Conservation (phyloP, 306 rosid genomes). For the Lathyrus tuberosus region DNA sequence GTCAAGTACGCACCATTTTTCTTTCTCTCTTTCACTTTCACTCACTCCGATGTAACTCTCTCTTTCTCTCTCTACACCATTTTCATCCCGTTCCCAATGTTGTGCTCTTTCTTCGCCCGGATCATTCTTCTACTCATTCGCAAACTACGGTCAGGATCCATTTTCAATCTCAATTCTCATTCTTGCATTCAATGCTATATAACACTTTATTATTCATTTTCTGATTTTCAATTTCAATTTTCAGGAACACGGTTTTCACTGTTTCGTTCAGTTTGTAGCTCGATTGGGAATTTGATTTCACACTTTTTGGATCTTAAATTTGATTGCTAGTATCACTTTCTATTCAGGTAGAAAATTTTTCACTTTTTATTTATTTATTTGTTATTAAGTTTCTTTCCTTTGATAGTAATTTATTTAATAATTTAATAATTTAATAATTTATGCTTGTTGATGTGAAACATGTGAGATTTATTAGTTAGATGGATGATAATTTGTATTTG, state of each 20-base stretch:
- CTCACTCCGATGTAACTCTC: constrained; percentile 5
- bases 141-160: constrained; percentile 53
- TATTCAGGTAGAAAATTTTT: constrained; percentile 42
- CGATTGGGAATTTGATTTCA: constrained; percentile 39
- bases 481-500: background rate
- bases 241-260: constrained; percentile 50
- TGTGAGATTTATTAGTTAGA: background rate
- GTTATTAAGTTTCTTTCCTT: background rate
- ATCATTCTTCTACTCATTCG: constrained; percentile 41
- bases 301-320: constrained; percentile 33
- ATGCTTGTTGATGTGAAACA: constrained; percentile 25
- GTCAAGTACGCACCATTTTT: background rate
- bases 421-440: background rate
- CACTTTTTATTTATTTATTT: background rate
- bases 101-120: constrained; percentile 48
- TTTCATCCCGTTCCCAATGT: constrained; percentile 32
- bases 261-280: constrained; percentile 44
- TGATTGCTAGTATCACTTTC: background rate
- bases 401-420: constrained; percentile 5
- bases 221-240: background rate
- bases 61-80: background rate
- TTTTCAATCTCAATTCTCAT: constrained; percentile 18
- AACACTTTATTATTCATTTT: background rate
- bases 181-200: constrained; percentile 21
- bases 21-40: background rate